Evolutionary conservation across 805 yeast genomes (phyloP), one percentile per base, ranked within the genome.

Genomic region (Metschnikowia hibisci): DNA sequence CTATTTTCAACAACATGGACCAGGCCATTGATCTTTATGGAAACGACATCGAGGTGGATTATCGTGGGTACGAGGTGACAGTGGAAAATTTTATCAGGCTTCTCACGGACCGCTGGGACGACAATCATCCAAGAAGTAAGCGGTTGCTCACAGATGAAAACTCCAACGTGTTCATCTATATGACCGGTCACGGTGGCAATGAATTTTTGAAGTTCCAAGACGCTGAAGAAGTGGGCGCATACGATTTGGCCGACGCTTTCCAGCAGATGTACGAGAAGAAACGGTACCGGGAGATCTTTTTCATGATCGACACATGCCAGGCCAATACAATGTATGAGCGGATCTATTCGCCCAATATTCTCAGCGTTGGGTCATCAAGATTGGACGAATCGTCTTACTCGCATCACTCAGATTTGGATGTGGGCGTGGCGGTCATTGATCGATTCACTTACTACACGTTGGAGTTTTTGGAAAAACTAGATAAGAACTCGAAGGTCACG

Each of bases 121-220:
- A 82, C 29, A 90, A 87, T 42, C 96, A 91, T 51, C 98, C 99
- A 3, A 75, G 96, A 49, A 85, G 95, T 11, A 93, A 93, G 64
- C 73, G 98, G 51, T 70, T 93, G 36, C 67, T 90, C 47, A 88
- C 98, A 0, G 98, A 93, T 68, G 97, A 90, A 61, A 82, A 88
- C 60, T 87, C 96, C 25, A 93, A 93, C 62, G 88, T 93, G 39
- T 87, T 93, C 63, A 84, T 93, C 22, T 93, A 93, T 62, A 75
- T 93, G 81, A 93, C 99, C 1, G 99, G 99, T 18, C 99, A 93
- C 64, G 99, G 99, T 18, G 99, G 99, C 41, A 88, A 90, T 57
- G 98, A 93, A 63, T 93, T 93, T 63, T 76, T 93, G 56, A 93
- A 93, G 65, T 93, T 93, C 63, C 99, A 93, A 67, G 99, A 93